Base-by-base conservation (phyloP, 1,284 basidiomycete genomes). In the Athelia psychrophila region DNA sequence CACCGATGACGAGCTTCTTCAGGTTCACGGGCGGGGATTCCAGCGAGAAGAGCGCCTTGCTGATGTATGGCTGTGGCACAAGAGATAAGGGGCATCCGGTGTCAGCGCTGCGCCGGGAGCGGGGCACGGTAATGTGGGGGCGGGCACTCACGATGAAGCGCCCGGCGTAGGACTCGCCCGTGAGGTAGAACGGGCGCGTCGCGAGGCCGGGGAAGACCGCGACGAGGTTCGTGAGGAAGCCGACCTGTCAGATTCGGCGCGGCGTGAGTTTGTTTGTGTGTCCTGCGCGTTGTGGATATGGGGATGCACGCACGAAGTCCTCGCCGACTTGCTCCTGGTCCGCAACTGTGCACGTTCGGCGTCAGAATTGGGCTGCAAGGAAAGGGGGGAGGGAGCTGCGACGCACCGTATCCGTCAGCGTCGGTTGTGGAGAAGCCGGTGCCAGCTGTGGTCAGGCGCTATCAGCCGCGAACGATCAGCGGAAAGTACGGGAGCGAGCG, bases 11-110 rank as follows among this genome's bases (percentile, higher is more conserved):
- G 50, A 88, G 79, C 60, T 82, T 84, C 0, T 74, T 71, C 24
- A 89, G 72, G 3, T 78, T 80, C n/a, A 88, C 83, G 1, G 87
- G 86, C 16, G 86, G 84, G 38, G 80, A 75, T 2, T 71, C 56
- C 64, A 79, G 72, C 38, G 72, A 72, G 56, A 88, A 86, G 60
- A 86, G 84, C 8, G 83, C 70, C 66, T 88, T 85, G 55, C 81
- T 71, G 60, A 88, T 89, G 59, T 86, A 86, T n/a, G 87, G 83
- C 84, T 86, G 27, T n/a, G n/a, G n/a, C n/a, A n/a, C n/a, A n/a
- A n/a, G n/a, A n/a, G n/a, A n/a, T n/a, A n/a, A n/a, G n/a, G n/a
- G n/a, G n/a, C n/a, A n/a, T n/a, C n/a, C n/a, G n/a, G n/a, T n/a
- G n/a, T n/a, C n/a, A n/a, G n/a, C n/a, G n/a, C n/a, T n/a, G n/a